These are phyloP conservation scores for Euphorbia corollata DNA, from an alignment of 441 rosid species.

Conservation along the genomic window DNA sequence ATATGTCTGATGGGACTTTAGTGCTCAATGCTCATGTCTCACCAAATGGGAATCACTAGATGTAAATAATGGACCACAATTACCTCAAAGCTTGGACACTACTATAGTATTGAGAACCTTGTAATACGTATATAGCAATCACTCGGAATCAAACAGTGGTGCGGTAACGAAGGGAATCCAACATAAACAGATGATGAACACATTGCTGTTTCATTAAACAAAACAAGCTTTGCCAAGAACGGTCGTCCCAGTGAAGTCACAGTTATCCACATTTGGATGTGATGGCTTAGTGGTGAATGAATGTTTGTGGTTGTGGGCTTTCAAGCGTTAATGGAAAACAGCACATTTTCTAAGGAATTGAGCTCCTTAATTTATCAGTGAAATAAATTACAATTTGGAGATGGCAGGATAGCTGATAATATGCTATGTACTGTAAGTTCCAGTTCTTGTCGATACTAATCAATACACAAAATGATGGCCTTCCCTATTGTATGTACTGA, in stretches of 20 bases:
- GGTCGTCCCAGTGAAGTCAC: neutral
- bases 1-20: no score
- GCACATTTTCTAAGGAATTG: neutral
- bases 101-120: neutral
- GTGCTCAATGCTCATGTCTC: no score
- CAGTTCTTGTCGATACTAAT: slow-evolving; percentile 1
- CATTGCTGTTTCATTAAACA: neutral
- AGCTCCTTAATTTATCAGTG: slow-evolving; percentile 3
- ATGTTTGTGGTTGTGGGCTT: neutral
- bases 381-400: slow-evolving; percentile 3
- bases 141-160: neutral
- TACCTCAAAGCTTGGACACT: neutral
- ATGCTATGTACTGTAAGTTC: slow-evolving; percentile 12
- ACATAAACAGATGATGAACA: neutral
- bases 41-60: no score
- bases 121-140: neutral
- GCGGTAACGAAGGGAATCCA: neutral
- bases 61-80: no score
- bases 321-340: neutral
- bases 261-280: neutral
- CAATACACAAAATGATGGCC: slow-evolving; percentile 26
- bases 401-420: slow-evolving; percentile 10
- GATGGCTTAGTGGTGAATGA: no score
- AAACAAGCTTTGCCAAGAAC: neutral
- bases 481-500: slow-evolving; percentile 16